These are phyloP conservation scores for Rasamsonia emersonii DNA, from an alignment of 2,329 filamentous ascomycete species.

Conservation along the genomic window DNA sequence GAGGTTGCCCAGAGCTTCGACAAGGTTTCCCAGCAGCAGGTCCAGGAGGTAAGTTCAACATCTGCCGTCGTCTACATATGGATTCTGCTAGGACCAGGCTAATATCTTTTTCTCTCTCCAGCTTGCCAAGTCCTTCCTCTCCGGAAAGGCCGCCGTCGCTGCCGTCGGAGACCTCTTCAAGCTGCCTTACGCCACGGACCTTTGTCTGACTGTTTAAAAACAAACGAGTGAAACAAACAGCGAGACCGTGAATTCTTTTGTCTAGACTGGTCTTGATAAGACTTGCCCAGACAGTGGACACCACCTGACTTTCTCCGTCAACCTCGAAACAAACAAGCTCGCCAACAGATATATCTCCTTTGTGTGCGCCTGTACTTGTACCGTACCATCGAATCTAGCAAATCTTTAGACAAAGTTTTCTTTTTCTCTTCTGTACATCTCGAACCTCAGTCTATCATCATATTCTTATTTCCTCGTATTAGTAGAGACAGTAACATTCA, in stretches of 20 bases:
- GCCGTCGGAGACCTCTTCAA: conserved; percentile 85
- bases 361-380: conserved; percentile 5
- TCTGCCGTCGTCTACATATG: conserved; percentile 1
- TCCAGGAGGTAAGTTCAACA: conserved; percentile 65
- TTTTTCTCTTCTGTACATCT: background rate
- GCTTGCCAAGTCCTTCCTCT: conserved; percentile 80
- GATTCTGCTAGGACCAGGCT: conserved; percentile 12
- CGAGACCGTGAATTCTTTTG: background rate
- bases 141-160: conserved; percentile 80
- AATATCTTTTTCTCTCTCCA: conserved; percentile 37
- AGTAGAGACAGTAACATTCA: too few relatives aligned
- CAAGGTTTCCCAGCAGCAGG: conserved; percentile 69
- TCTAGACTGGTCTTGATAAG: background rate
- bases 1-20: conserved; percentile 72
- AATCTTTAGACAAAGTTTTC: conserved; percentile 3
- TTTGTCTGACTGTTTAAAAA: conserved; percentile 87
- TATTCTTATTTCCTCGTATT: too few relatives aligned
- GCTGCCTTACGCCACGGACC: conserved; percentile 86
- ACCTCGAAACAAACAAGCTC: conserved; percentile 2
- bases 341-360: conserved; percentile 5
- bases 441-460: too few relatives aligned
- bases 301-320: background rate
- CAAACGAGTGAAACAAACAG: background rate
- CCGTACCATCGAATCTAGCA: conserved; percentile 4
- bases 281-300: background rate